These are phyloP conservation scores for Spongiforma sp. DNA, from an alignment of 1,284 basidiomycete genomes.

Conservation along the genomic window DNA sequence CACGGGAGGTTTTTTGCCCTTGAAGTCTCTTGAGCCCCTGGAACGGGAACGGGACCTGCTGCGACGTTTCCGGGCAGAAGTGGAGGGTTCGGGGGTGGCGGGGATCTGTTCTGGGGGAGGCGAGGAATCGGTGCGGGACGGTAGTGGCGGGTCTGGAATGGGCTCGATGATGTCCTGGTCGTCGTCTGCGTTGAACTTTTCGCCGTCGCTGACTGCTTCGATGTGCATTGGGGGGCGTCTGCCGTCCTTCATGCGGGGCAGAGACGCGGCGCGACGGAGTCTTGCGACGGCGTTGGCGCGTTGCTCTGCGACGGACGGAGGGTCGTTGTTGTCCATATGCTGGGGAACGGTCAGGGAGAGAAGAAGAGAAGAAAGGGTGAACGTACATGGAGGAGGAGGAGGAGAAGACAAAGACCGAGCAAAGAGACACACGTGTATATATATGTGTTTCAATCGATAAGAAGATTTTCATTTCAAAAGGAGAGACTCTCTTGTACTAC, in stretches of 20 bases:
- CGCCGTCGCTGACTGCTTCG: conserved; percentile 79
- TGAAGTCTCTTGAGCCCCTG: conserved; percentile 74
- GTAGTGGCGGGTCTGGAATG: conserved; percentile 19
- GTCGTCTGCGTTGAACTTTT: conserved; percentile 54
- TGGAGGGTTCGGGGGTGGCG: conserved; percentile 41
- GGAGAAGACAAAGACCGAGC: conserved; percentile 6
- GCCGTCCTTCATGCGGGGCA: conserved; percentile 88
- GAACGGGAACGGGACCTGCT: conserved; percentile 80
- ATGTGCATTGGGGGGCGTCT: conserved; percentile 82
- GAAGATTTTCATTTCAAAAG: too few species aligned
- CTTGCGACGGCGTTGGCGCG: conserved; percentile 87
- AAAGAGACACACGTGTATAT: conserved; percentile 25
- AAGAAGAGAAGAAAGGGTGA: neutral
- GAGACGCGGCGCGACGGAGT: conserved; percentile 86
- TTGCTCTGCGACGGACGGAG: conserved; percentile 63
- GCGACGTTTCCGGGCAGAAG: conserved; percentile 59
- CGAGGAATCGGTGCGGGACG: too few species aligned
- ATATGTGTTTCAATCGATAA: too few species aligned
- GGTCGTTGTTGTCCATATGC: conserved; percentile 44
- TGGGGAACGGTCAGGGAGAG: conserved; percentile 2
- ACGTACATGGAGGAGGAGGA: neutral
- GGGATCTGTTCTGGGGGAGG: conserved; percentile 33
- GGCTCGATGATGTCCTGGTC: conserved; percentile 33
- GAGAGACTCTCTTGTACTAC: too few species aligned
- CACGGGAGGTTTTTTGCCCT: conserved; percentile 57